phyloP scores from a whole-genome alignment of 305 asterid species.

The Fraxinus baroniana region DNA sequence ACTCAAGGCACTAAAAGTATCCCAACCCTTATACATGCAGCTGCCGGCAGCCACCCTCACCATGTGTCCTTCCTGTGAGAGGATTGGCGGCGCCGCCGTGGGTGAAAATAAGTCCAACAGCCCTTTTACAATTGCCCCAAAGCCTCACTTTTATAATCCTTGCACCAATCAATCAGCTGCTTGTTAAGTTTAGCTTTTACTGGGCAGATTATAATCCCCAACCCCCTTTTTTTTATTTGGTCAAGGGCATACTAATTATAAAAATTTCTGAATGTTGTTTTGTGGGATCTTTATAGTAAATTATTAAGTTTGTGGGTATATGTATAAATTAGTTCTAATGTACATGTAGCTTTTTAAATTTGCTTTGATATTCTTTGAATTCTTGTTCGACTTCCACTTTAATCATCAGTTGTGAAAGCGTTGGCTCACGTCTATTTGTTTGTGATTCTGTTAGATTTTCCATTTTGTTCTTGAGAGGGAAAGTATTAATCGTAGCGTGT shows the following conservation, averaged over 20 bases:
- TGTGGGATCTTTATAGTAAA: not conserved
- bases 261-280: slow-evolving; percentile 40
- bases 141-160: slow-evolving; percentile 66
- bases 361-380: slow-evolving; percentile 20
- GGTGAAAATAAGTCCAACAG: slow-evolving; percentile 40
- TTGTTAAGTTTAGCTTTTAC: slow-evolving; percentile 39
- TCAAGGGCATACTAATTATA: slow-evolving; percentile 51
- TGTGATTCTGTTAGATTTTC: not conserved
- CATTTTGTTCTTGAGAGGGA: not conserved
- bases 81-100: slow-evolving; percentile 53
- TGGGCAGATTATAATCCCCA: slow-evolving; percentile 26
- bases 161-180: slow-evolving; percentile 84
- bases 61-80: slow-evolving; percentile 93
- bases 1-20: slow-evolving; percentile 59
- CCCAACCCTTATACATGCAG: slow-evolving; percentile 91
- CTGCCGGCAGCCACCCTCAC: slow-evolving; percentile 88
- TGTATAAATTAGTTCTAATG: not conserved
- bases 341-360: not conserved
- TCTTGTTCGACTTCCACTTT: slow-evolving; percentile 11
- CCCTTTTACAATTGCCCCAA: slow-evolving; percentile 53
- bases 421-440: slow-evolving; percentile 53
- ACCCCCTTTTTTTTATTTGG: slow-evolving; percentile 58
- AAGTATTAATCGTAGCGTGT: not conserved
- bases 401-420: slow-evolving; percentile 15
- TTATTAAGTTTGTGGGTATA: not conserved